Conservation (phyloP, 1,284 basidiomycete genomes). For the Marasmius fiardii region DNA sequence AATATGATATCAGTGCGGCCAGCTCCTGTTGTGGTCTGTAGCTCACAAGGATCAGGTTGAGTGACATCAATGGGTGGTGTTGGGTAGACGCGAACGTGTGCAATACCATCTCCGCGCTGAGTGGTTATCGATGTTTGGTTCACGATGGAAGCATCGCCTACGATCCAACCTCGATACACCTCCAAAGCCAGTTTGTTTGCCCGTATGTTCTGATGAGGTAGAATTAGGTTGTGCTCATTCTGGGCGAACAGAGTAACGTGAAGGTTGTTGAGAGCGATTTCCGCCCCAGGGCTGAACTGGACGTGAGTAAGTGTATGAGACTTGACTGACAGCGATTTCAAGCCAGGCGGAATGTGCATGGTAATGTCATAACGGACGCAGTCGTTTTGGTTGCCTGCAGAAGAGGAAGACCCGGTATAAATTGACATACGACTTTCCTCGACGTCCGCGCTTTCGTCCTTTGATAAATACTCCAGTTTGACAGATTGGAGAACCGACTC, state of each 20-base stretch:
- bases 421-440: conserved; percentile 33
- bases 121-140: conserved; percentile 41
- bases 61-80: conserved; percentile 27
- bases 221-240: conserved; percentile 39
- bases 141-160: conserved; percentile 48
- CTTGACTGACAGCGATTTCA: conserved; percentile 43
- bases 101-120: conserved; percentile 46
- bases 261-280: conserved; percentile 40
- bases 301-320: conserved; percentile 43
- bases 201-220: conserved; percentile 37
- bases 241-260: conserved; percentile 38
- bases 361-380: conserved; percentile 57
- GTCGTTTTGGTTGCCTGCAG: too few relatives aligned
- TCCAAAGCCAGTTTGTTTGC: conserved; percentile 39
- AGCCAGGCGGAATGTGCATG: conserved; percentile 43
- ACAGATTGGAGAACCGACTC: conserved; percentile 35
- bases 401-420: conserved; percentile 30
- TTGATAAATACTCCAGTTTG: conserved; percentile 29
- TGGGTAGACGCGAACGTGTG: conserved; percentile 48
- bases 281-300: conserved; percentile 42
- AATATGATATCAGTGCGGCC: conserved; percentile 50
- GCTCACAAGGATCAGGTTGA: conserved; percentile 29
- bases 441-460: conserved; percentile 22
- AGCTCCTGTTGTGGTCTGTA: conserved; percentile 47
- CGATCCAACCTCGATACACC: conserved; percentile 52